These are phyloP conservation scores for Closterium sp. DNA, from an alignment of 139 green algal species.

Conservation along the genomic window DNA sequence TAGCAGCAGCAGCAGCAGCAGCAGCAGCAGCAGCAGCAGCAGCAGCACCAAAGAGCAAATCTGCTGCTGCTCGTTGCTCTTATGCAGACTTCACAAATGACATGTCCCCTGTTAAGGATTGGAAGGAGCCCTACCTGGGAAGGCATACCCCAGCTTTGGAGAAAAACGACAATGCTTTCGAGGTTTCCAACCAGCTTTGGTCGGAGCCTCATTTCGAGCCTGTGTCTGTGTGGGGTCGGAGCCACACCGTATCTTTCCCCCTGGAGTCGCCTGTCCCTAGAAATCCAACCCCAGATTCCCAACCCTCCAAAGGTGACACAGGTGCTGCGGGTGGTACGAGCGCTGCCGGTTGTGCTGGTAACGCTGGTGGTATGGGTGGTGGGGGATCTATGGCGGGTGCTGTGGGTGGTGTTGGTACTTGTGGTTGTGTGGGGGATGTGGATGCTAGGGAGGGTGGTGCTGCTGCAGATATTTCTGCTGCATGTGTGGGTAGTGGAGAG, in stretches of 20 bases:
- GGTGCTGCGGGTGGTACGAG: not conserved
- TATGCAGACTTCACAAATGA: no score
- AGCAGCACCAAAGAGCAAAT: not conserved
- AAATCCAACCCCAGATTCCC: not conserved
- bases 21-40: no score
- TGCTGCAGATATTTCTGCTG: not conserved
- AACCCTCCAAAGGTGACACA: not conserved
- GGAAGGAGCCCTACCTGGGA: not conserved
- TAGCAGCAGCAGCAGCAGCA: no score
- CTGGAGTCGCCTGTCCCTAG: no score
- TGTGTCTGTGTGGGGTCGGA: not conserved
- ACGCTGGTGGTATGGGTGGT: not conserved
- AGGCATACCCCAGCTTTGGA: not conserved
- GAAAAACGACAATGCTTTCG: not conserved
- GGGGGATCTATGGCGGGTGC: no score
- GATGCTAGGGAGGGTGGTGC: not conserved
- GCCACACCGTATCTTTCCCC: no score
- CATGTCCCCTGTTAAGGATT: no score
- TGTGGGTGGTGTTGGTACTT: not conserved
- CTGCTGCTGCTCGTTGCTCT: no score
- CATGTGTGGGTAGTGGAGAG: no score
- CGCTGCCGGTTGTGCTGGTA: not conserved
- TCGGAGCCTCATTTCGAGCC: not conserved
- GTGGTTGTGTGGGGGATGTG: no score
- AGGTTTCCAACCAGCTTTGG: not conserved